A percentile compares a stretch with the other conserved stretches of the same genome.
Evolutionary conservation across 73 alveolate species (phyloP).

Genomic region (Stentor roeselii): DNA sequence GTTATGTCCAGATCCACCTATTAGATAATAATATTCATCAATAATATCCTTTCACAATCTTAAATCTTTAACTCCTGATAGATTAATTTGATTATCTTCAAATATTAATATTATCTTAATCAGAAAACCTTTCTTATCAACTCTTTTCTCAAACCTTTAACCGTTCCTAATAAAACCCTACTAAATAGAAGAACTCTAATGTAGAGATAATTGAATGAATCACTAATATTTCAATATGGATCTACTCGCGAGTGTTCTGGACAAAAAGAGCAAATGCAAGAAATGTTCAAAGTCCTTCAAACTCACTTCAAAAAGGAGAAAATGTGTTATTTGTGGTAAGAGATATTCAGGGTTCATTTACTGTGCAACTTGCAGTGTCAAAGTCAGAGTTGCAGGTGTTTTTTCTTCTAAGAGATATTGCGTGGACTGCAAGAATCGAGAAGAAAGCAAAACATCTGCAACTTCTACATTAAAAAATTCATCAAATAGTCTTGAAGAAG

Average conservation of each 20-base stretch:
- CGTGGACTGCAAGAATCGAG: neutral
- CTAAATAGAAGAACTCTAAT: no score
- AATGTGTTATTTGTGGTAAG: slow-evolving; percentile 11
- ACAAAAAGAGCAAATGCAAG: neutral
- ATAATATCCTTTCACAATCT: no score
- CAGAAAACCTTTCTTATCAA: no score
- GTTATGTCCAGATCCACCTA: no score
- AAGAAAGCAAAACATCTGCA: neutral
- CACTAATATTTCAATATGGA: no score
- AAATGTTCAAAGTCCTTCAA: neutral
- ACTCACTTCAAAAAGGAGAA: neutral
- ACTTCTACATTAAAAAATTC: neutral
- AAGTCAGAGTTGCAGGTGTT: neutral
- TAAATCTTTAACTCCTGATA: no score
- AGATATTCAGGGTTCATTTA: neutral
- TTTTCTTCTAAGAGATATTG: neutral
- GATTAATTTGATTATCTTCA: no score
- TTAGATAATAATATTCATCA: no score
- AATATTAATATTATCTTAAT: no score
- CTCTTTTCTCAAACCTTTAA: no score
- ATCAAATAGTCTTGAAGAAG: neutral
- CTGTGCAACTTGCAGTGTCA: neutral
- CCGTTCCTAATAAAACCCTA: no score
- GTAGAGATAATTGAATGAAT: no score
- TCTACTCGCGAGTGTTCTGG: slow-evolving; percentile 2